Evolutionary conservation across 768 basidiomycete genomes (phyloP), one percentile per base, ranked within the genome.

Genomic region (Calocera viscosa): DNA sequence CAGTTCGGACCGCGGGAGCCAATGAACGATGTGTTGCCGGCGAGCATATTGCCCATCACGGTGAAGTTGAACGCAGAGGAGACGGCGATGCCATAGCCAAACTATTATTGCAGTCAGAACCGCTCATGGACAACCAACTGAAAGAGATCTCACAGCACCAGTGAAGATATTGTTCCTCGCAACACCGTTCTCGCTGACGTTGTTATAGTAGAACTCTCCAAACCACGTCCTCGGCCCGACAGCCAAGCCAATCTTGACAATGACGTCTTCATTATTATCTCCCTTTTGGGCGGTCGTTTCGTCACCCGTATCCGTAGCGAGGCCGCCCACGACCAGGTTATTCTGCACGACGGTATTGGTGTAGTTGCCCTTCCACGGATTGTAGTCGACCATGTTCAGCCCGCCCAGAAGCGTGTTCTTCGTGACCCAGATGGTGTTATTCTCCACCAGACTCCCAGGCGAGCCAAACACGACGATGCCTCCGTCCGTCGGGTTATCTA

Each of bases 231-330:
- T 82, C 10, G 90, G 87, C 10, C 90, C 89, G 17, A 90, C 81
- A 32, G 88, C 89, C 63, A 91, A 86, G n/a, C 86, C 89, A 71
- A 91, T 85, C 88, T 91, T 91, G 76, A 90, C 83, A 66, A 90
- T 80, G 14, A 82, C 84, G 69, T 84, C 79, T 22, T 84, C 75
- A 10, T 75, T 72, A 67, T 89, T 88, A n/a, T 73, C 75, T 12
- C 88, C 89, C 64, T 82, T 77, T 10, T 11, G 11, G 14, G 53
- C 53, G 7, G 53, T 60, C 24, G 24, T 16, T 19, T 60, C 53
- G 53, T 60, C 30, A 2, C 14, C 30, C 0, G 73, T 76, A 60
- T 82, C 78, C 19, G 83, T 84, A 3, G 88, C 83, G 71, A 87
- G 88, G 3, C 85, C 90, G 17, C 90, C 90, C 1, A 82, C 69